These are phyloP conservation scores for Cystobasidium onofrii DNA, from an alignment of 768 basidiomycete species.

Conservation along the genomic window DNA sequence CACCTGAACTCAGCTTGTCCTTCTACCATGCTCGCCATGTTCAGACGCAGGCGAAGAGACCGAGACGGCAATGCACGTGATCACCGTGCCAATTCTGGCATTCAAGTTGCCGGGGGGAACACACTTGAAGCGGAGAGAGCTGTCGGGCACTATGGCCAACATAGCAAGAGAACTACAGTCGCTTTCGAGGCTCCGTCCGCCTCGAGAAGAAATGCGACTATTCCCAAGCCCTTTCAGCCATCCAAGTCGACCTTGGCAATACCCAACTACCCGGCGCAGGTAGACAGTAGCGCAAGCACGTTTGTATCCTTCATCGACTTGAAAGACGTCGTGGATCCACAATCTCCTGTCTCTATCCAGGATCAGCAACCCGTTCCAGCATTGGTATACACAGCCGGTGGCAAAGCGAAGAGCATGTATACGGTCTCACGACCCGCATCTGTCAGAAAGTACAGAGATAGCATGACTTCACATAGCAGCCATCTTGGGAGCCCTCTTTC, in stretches of 20 bases:
- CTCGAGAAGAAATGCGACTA: too few relatives aligned
- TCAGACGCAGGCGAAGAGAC: not conserved
- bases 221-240: too few relatives aligned
- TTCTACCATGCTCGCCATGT: not conserved
- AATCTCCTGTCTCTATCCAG: not conserved
- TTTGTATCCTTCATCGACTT: not conserved
- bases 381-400: not conserved
- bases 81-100: not conserved
- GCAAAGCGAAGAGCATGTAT: constrained; percentile 18
- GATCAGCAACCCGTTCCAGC: not conserved
- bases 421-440: not conserved
- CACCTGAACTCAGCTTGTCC: not conserved
- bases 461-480: not conserved
- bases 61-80: not conserved
- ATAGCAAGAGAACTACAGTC: too few relatives aligned
- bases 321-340: not conserved
- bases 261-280: not conserved
- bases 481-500: not conserved
- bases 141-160: too few relatives aligned
- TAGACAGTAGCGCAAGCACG: not conserved
- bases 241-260: not conserved
- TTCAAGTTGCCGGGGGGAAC: too few relatives aligned
- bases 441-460: not conserved
- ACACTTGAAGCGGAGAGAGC: too few relatives aligned
- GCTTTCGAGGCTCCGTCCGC: too few relatives aligned